Conservation (phyloP, 2,329 filamentous ascomycete species). For the Diaporthe sp. region DNA sequence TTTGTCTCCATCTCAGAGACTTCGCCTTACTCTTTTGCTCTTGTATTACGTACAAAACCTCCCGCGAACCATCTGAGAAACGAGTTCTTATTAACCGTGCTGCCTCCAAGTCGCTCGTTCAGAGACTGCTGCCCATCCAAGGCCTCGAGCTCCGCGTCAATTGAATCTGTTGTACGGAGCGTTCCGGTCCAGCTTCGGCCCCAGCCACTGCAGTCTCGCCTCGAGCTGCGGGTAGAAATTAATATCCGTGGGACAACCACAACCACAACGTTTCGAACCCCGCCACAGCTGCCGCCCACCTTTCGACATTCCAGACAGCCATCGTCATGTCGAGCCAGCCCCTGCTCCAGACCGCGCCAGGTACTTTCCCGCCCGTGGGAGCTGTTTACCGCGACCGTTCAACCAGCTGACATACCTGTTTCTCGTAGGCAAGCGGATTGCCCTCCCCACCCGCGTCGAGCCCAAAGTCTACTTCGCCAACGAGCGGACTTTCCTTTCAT, state of each 20-base stretch:
- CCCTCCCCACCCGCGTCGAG: conserved; percentile 96
- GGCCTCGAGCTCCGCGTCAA: conserved; percentile 7
- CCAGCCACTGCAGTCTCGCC: neutral
- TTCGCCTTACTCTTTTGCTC: neutral
- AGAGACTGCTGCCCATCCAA: neutral
- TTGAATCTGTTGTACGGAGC: conserved; percentile 3
- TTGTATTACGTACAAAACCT: conserved; percentile 4
- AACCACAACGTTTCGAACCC: neutral
- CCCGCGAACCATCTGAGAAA: neutral
- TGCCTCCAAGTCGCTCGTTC: conserved; percentile 5
- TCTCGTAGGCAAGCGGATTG: conserved; percentile 90
- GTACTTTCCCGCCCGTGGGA: conserved; percentile 62
- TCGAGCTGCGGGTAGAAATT: conserved; percentile 16
- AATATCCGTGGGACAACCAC: neutral
- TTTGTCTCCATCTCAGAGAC: conserved; percentile 13
- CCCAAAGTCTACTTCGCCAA: conserved; percentile 99
- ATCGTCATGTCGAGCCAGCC: conserved; percentile 92
- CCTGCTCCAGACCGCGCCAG: conserved; percentile 92
- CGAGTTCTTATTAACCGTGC: neutral
- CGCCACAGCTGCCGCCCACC: neutral
- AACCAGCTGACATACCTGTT: conserved; percentile 26
- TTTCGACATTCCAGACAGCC: conserved; percentile 36
- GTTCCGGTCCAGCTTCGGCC: neutral
- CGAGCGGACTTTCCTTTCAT: conserved; percentile 98
- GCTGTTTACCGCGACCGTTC: neutral